These are phyloP conservation scores for Lolium perenne DNA, from an alignment of 176 grass and related monocot species.

Conservation along the genomic window DNA sequence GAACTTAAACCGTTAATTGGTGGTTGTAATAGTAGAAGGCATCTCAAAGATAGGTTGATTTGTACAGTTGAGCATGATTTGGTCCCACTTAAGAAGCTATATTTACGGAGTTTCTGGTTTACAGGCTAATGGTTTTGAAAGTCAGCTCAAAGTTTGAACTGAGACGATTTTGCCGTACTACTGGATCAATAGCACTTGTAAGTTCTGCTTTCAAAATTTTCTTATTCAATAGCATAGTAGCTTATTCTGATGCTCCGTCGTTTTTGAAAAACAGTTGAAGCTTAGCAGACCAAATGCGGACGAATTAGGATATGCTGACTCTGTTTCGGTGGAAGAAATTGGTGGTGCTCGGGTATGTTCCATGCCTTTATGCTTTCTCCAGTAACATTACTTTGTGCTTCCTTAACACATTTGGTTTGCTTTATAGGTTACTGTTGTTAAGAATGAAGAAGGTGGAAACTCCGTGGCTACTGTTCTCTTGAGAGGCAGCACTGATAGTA, in stretches of 20 bases:
- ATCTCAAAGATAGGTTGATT: background rate
- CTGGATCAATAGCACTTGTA: slow-evolving; percentile 83
- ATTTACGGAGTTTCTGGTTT: slow-evolving; percentile 34
- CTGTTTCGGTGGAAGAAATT: slow-evolving; percentile 88
- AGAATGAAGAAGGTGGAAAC: slow-evolving; percentile 88
- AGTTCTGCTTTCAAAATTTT: slow-evolving; percentile 38
- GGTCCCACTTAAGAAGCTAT: background rate
- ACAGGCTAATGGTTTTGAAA: slow-evolving; percentile 94
- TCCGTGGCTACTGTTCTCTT: slow-evolving; percentile 84
- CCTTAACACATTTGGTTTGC: slow-evolving; percentile 2
- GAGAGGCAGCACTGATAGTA: slow-evolving; percentile 91
- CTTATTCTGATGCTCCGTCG: slow-evolving; percentile 10
- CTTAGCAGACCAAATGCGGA: slow-evolving; percentile 77
- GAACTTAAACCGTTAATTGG: background rate
- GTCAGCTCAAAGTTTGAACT: slow-evolving; percentile 96
- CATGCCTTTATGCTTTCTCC: background rate
- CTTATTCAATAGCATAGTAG: slow-evolving; percentile 1
- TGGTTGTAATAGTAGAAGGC: background rate
- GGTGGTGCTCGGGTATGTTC: slow-evolving; percentile 73
- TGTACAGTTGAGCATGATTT: background rate
- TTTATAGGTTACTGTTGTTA: slow-evolving; percentile 78
- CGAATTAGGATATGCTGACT: slow-evolving; percentile 89
- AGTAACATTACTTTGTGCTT: slow-evolving; percentile 4
- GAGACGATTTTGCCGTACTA: slow-evolving; percentile 90
- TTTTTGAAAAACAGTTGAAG: slow-evolving; percentile 73